Evolutionary conservation across 345 rosid species (phyloP).

Genomic region (Gossypium anomalum): DNA sequence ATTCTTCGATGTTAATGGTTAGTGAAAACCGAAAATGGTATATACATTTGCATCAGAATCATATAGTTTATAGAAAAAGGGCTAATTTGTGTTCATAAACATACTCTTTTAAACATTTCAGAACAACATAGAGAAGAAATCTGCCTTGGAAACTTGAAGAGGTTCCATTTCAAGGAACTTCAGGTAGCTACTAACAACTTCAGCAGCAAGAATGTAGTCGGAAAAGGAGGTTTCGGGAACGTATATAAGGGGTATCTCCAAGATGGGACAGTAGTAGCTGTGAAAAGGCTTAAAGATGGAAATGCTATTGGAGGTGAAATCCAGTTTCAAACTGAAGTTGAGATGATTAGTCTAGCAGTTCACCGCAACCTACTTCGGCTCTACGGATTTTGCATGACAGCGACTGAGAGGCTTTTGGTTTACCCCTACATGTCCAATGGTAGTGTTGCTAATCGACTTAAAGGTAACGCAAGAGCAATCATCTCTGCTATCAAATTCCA

Average conservation of each 20-base stretch:
- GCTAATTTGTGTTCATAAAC: neutral
- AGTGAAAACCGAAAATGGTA: slow-evolving; percentile 8
- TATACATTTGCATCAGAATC: neutral
- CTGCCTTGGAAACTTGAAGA: slow-evolving; percentile 75
- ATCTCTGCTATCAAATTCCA: neutral
- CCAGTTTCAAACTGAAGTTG: slow-evolving; percentile 91
- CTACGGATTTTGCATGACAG: slow-evolving; percentile 72
- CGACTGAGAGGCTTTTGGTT: slow-evolving; percentile 69
- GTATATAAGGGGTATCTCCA: slow-evolving; percentile 84
- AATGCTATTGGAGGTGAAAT: slow-evolving; percentile 64
- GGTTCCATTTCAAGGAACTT: slow-evolving; percentile 84
- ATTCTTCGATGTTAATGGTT: slow-evolving; percentile 85
- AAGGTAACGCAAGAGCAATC: slow-evolving; percentile 35
- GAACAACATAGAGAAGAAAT: slow-evolving; percentile 65
- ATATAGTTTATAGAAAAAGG: neutral
- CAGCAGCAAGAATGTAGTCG: slow-evolving; percentile 81
- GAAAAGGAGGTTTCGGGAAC: slow-evolving; percentile 91
- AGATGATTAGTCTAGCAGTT: slow-evolving; percentile 94
- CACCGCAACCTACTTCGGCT: slow-evolving; percentile 85
- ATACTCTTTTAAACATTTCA: slow-evolving; percentile 23
- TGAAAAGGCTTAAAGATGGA: slow-evolving; percentile 79
- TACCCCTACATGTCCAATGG: slow-evolving; percentile 99
- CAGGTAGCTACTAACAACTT: slow-evolving; percentile 78
- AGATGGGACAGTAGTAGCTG: slow-evolving; percentile 74
- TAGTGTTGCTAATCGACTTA: slow-evolving; percentile 91